phyloP scores from a whole-genome alignment of 345 rosid genomes.

The Streptanthus diversifolius region DNA sequence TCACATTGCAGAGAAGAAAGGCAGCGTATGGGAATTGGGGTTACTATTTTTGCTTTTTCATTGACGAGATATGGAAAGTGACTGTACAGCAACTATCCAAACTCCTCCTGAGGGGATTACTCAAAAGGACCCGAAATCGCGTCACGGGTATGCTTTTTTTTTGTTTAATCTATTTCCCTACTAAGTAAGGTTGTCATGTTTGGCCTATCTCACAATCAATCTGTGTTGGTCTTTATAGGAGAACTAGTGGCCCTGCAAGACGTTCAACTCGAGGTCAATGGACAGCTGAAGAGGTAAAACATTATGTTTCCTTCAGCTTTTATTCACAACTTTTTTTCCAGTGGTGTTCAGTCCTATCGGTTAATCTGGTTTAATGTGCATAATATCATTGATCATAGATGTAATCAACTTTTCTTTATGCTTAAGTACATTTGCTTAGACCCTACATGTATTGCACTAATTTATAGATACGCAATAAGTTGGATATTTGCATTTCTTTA shows the following conservation, averaged over 20 bases:
- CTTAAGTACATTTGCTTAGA: not conserved
- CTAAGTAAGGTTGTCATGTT: not conserved
- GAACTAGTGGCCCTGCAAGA: conserved; percentile 94
- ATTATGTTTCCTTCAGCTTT: conserved; percentile 19
- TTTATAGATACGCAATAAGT: conserved; percentile 1
- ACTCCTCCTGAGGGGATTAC: conserved; percentile 55
- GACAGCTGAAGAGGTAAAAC: conserved; percentile 94
- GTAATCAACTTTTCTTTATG: not conserved
- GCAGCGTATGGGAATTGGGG: conserved; percentile 50
- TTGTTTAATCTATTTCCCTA: not conserved
- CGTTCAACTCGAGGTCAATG: conserved; percentile 98
- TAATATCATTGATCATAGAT: conserved; percentile 4
- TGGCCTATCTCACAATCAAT: not conserved
- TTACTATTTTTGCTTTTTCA: conserved; percentile 41
- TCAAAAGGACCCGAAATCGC: conserved; percentile 47
- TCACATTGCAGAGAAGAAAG: conserved; percentile 40
- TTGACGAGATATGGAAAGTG: conserved; percentile 73
- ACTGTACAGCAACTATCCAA: conserved; percentile 36
- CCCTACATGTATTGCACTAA: not conserved
- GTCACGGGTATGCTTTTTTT: conserved; percentile 64
- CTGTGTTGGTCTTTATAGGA: conserved; percentile 43
- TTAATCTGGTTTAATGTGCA: not conserved
- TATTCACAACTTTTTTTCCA: not conserved
- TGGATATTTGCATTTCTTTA: not conserved
- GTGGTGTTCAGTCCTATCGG: not conserved